Conservation (phyloP, 306 rosid species). For the Trichosanthes cucumerina region DNA sequence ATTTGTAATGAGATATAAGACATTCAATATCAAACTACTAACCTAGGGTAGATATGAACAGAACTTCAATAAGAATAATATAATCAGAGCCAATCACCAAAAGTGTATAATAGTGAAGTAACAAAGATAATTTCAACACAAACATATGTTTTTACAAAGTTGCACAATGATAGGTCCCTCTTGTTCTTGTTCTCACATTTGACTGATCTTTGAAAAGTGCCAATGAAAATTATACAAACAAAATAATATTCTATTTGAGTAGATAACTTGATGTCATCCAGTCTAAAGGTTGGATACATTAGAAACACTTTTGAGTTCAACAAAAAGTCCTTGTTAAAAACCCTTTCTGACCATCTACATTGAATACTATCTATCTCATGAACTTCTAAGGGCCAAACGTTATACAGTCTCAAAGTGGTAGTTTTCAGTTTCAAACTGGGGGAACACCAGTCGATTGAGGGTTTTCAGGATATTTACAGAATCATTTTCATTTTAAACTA, state of each 20-base stretch:
- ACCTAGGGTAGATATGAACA: background rate
- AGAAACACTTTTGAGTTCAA: background rate
- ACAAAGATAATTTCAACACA: background rate
- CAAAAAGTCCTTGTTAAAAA: background rate
- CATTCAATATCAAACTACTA: background rate
- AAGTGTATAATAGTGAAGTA: background rate
- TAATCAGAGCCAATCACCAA: background rate
- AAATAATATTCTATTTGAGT: background rate
- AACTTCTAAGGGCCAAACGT: background rate
- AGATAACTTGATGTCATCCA: background rate
- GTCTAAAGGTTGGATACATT: background rate
- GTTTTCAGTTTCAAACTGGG: background rate
- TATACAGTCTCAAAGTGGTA: background rate
- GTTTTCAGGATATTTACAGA: background rate
- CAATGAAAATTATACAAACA: background rate
- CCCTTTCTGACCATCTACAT: background rate
- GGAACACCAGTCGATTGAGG: background rate
- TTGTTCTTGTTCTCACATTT: background rate
- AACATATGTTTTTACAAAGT: background rate
- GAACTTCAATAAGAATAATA: background rate
- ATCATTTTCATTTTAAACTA: background rate
- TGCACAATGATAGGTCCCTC: background rate
- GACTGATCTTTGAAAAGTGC: background rate
- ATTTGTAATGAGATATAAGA: background rate
- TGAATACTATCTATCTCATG: background rate